Percentiles rank a stretch among this genome's conserved stretches.
Evolutionary conservation across 2,329 filamentous ascomycete genomes (phyloP).

Genomic region (Penicillium sp.): DNA sequence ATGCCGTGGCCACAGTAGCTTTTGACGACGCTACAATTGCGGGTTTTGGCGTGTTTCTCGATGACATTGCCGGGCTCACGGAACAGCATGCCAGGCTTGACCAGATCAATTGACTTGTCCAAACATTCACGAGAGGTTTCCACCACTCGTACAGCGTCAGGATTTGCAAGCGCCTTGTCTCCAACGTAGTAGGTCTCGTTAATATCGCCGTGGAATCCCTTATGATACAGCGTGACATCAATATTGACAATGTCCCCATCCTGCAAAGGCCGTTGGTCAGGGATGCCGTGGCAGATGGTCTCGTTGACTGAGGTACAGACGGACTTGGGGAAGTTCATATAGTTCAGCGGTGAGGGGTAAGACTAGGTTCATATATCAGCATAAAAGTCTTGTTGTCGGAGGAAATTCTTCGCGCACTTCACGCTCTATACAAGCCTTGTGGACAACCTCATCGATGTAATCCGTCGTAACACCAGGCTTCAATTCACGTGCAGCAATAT

Average conservation of each 20-base stretch:
- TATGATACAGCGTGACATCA: constrained; percentile 90
- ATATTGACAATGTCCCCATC: constrained; percentile 98
- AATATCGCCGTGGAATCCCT: constrained; percentile 90
- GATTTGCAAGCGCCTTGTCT: constrained; percentile 75
- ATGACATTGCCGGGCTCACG: constrained; percentile 91
- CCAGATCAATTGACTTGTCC: constrained; percentile 82
- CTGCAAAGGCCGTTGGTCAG: constrained; percentile 77
- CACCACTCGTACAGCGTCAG: constrained; percentile 83
- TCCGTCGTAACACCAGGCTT: constrained; percentile 95
- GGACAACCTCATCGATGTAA: constrained; percentile 88
- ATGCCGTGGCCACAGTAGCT: constrained; percentile 96
- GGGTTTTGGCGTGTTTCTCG: constrained; percentile 86
- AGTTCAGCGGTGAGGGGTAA: constrained; percentile 92
- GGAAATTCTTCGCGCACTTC: constrained; percentile 59
- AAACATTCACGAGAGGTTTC: constrained; percentile 87
- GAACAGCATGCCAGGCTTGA: constrained; percentile 90
- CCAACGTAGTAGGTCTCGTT: constrained; percentile 99
- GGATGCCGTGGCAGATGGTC: constrained; percentile 97
- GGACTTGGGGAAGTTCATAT: constrained; percentile 95
- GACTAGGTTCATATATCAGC: constrained; percentile 55
- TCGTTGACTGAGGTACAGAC: constrained; percentile 96
- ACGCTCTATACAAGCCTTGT: constrained; percentile 90
- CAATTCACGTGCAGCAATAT: constrained; percentile 78
- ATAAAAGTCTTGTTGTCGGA: background rate
- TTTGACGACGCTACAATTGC: constrained; percentile 84